A percentile compares a stretch with the other conserved stretches of the same genome.
Evolutionary conservation across 495 filamentous ascomycete genomes (phyloP).

Genomic region (Clavariopsis aquatica): DNA sequence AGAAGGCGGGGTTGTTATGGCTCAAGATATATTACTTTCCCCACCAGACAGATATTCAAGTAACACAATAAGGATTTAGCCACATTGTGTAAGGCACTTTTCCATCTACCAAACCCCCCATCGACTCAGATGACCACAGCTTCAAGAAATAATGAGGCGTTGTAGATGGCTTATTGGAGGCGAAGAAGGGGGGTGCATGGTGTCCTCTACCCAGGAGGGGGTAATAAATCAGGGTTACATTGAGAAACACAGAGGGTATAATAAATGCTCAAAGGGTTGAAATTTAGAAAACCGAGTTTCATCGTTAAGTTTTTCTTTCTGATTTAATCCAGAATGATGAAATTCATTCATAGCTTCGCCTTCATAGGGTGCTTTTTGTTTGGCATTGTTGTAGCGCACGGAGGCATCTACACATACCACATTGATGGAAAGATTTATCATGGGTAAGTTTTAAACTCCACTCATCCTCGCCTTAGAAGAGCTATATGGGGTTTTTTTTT

Average conservation of each 20-base stretch:
- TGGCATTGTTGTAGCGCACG: not conserved
- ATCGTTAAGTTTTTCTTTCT: too few relatives aligned
- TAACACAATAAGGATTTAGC: constrained; percentile 1
- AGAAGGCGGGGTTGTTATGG: not conserved
- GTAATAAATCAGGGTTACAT: too few relatives aligned
- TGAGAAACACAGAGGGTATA: too few relatives aligned
- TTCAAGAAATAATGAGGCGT: too few relatives aligned
- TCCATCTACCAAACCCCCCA: not conserved
- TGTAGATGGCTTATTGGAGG: too few relatives aligned
- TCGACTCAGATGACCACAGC: too few relatives aligned
- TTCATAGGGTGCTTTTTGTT: not conserved
- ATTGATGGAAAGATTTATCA: constrained; percentile 3
- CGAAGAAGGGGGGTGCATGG: too few relatives aligned
- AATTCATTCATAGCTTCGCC: not conserved
- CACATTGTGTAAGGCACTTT: constrained; percentile 3
- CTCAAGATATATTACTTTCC: constrained; percentile 4
- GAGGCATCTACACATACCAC: constrained; percentile 6
- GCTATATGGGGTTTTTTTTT: too few relatives aligned
- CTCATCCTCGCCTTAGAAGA: not conserved
- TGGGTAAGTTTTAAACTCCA: not conserved
- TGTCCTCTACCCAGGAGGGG: too few relatives aligned
- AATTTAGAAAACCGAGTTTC: too few relatives aligned
- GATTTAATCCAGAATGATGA: not conserved
- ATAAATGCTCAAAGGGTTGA: too few relatives aligned
- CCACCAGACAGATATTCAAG: not conserved